phyloP scores from a whole-genome alignment of 164 flowering plant genomes.

The Liquidambar formosana region DNA sequence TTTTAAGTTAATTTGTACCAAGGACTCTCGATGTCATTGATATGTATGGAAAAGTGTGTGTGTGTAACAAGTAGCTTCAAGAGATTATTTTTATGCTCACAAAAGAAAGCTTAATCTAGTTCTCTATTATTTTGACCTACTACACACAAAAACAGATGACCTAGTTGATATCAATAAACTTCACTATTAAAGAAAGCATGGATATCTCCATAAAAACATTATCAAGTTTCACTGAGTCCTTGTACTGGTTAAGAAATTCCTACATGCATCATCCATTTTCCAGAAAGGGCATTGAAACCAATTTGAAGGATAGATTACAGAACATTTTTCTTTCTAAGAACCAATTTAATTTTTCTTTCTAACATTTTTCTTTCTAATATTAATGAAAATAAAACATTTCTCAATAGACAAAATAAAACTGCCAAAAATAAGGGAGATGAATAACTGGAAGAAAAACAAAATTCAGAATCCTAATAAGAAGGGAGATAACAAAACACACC shows the following conservation, averaged over 20 bases:
- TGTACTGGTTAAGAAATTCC: too few relatives aligned
- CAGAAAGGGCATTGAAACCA: neutral
- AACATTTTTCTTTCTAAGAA: too few relatives aligned
- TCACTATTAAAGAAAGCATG: neutral
- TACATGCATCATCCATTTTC: too few relatives aligned
- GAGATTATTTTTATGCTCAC: too few relatives aligned
- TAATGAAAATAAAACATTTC: too few relatives aligned
- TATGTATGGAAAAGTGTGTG: too few relatives aligned
- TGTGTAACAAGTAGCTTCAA: too few relatives aligned
- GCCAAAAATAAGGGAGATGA: neutral
- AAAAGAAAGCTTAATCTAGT: too few relatives aligned
- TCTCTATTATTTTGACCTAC: neutral
- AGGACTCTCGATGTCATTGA: too few relatives aligned
- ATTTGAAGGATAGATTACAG: neutral
- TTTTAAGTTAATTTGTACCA: too few relatives aligned
- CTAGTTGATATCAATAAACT: neutral
- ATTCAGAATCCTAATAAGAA: neutral
- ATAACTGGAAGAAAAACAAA: neutral
- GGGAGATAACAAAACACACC: slow-evolving; percentile 38
- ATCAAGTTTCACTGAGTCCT: neutral
- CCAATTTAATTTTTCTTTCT: too few relatives aligned
- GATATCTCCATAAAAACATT: neutral
- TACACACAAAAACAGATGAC: neutral
- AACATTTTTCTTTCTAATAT: too few relatives aligned
- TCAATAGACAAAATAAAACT: neutral